Evolutionary conservation across 495 filamentous ascomycete species (phyloP), one percentile per base, ranked within the genome.

Genomic region (Cercophora samala): DNA sequence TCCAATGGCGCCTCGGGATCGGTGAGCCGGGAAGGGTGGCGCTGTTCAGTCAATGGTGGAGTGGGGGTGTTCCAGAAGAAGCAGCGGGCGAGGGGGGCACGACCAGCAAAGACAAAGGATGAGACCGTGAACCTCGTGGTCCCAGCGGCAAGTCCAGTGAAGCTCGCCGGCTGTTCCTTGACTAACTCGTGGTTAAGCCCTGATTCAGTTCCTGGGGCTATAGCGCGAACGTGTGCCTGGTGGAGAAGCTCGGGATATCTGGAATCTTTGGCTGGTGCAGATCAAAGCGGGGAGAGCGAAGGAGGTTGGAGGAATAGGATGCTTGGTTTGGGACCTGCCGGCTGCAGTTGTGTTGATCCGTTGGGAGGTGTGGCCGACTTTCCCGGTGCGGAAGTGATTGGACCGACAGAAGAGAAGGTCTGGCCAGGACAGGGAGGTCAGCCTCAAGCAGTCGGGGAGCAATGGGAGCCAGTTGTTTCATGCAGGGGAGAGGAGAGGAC

Each of bases 1-100:
- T 62, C 56, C 66, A 62, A 66, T 58, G 65, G 61, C 64, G 58
- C 66, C 29, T 54, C 58, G 37, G 60, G 56, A 68, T 58, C 60
- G 22, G 18, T 23, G 53, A 56, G 66, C 62, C 66, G 13, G n/a
- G 51, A 64, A 25, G 21, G 61, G 66, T 71, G 66, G 69, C 69
- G 69, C 56, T 68, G 63, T 68, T 56, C 25, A 64, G 62, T 55
- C 58, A 63, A 62, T 59, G 64, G 66, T 46, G 46, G 65, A 51
- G 65, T 63, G 63, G 66, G 66, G 62, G 62, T 29, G 18, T 60
- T 60, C 53, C 53, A 56, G n/a, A 46, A 11, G 6, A 46, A 13
- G 37, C 37, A 46, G 37, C 13, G 15, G 37, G 37, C 37, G 37
- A 46, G 37, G 37, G 37, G 37, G 4, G 6, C 5, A 46, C 26